These are phyloP conservation scores for Yamadazyma sp. DNA, from an alignment of 1,139 yeast genomes.

Conservation along the genomic window DNA sequence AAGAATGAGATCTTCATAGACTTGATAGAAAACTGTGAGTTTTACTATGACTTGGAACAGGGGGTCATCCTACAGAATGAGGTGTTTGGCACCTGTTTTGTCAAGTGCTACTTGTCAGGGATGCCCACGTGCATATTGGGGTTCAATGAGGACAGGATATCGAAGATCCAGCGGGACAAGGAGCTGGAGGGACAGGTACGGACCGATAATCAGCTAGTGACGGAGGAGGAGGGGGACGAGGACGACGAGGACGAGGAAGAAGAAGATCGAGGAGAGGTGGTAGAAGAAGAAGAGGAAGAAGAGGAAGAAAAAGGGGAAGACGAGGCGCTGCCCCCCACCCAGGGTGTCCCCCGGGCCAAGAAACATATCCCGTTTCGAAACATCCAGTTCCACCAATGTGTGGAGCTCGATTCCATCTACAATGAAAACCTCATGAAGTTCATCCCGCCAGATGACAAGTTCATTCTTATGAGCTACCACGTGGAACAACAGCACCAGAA, in stretches of 20 bases:
- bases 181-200: conserved; percentile 11
- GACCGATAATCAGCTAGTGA: conserved; percentile 9
- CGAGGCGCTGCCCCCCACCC: background rate
- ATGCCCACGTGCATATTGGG: conserved; percentile 48
- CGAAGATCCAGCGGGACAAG: conserved; percentile 24
- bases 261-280: conserved; percentile 1
- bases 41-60: conserved; percentile 35
- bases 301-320: conserved; percentile 3
- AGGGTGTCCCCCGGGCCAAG: conserved; percentile 3
- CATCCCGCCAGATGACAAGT: conserved; percentile 49
- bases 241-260: conserved; percentile 17
- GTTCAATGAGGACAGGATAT: conserved; percentile 38
- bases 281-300: conserved; percentile 6
- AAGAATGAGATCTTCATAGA: conserved; percentile 49
- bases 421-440: conserved; percentile 40
- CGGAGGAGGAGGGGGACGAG: conserved; percentile 14
- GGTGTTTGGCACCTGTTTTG: conserved; percentile 36
- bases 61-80: conserved; percentile 33
- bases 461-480: conserved; percentile 39
- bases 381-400: conserved; percentile 50
- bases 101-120: conserved; percentile 45
- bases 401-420: conserved; percentile 39
- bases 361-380: conserved; percentile 36
- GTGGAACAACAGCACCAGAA: conserved; percentile 42
- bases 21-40: conserved; percentile 42